These are phyloP conservation scores for Aspergillus clavatus DNA, from an alignment of 2,329 filamentous ascomycete genomes.

Conservation along the genomic window DNA sequence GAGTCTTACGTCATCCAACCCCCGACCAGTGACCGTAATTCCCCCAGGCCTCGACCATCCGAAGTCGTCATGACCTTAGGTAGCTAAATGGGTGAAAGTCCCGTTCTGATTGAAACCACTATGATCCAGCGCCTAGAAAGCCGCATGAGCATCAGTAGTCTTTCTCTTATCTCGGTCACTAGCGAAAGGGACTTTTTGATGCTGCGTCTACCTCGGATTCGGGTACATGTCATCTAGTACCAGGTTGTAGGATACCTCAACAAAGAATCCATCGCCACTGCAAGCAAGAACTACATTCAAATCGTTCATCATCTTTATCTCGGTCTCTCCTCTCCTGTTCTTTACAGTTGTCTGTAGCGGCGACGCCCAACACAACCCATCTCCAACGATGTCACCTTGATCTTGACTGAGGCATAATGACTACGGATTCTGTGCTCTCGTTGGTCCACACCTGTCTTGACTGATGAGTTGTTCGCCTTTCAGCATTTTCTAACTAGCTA, in stretches of 20 bases:
- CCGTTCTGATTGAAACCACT: too few relatives aligned
- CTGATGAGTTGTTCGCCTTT: slow-evolving; percentile 5
- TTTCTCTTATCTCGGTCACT: background rate
- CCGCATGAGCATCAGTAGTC: background rate
- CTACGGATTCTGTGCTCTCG: slow-evolving; percentile 38
- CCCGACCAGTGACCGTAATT: background rate
- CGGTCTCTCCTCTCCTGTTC: slow-evolving; percentile 1
- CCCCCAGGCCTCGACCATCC: slow-evolving; percentile 6
- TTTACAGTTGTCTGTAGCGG: slow-evolving; percentile 10
- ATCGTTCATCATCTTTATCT: slow-evolving; percentile 2
- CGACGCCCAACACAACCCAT: slow-evolving; percentile 6
- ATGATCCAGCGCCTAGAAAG: background rate
- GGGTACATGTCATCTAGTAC: background rate
- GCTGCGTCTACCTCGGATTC: background rate
- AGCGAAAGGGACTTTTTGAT: background rate
- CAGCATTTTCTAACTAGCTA: slow-evolving; percentile 9
- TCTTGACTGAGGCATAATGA: slow-evolving; percentile 35
- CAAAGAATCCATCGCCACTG: background rate
- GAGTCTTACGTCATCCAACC: slow-evolving; percentile 36
- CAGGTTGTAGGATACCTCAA: background rate
- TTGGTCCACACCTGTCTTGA: slow-evolving; percentile 21
- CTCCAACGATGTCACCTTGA: slow-evolving; percentile 31
- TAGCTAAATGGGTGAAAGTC: too few relatives aligned
- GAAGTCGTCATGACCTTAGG: slow-evolving; percentile 4
- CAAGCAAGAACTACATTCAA: background rate